These are phyloP conservation scores for Phlebiopsis gigantea DNA, from an alignment of 768 basidiomycete genomes.

Conservation along the genomic window DNA sequence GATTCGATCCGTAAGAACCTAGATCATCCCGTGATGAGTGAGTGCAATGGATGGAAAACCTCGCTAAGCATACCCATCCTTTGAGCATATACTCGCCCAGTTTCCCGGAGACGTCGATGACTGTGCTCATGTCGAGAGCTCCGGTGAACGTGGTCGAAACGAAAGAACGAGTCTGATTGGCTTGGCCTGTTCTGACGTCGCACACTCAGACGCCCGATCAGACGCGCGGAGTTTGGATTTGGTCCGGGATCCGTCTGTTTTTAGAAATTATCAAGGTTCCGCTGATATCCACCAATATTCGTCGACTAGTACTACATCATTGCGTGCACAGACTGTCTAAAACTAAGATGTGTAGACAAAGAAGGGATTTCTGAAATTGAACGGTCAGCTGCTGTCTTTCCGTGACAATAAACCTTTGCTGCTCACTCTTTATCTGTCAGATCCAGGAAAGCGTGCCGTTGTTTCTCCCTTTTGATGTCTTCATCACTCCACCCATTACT, in stretches of 20 bases:
- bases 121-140: constrained; percentile 36
- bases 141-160: background rate
- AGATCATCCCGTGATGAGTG: background rate
- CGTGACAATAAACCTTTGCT: too few species aligned
- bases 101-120: constrained; percentile 52
- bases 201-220: background rate
- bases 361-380: constrained; percentile 42
- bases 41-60: background rate
- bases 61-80: constrained; percentile 57
- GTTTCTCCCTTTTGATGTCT: constrained; percentile 53
- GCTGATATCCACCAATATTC: too few species aligned
- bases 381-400: background rate
- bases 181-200: background rate
- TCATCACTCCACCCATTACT: constrained; percentile 49
- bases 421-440: constrained; percentile 58
- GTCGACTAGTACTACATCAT: too few species aligned
- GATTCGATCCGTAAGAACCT: constrained; percentile 62
- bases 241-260: too few species aligned
- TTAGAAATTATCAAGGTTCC: too few species aligned
- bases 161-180: background rate
- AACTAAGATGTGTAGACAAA: constrained; percentile 57
- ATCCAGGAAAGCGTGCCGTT: constrained; percentile 57
- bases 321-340: too few species aligned
- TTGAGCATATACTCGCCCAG: constrained; percentile 71
- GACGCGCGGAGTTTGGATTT: background rate